These are phyloP conservation scores for Gossypium laxum DNA, from an alignment of 441 rosid genomes.

Conservation along the genomic window DNA sequence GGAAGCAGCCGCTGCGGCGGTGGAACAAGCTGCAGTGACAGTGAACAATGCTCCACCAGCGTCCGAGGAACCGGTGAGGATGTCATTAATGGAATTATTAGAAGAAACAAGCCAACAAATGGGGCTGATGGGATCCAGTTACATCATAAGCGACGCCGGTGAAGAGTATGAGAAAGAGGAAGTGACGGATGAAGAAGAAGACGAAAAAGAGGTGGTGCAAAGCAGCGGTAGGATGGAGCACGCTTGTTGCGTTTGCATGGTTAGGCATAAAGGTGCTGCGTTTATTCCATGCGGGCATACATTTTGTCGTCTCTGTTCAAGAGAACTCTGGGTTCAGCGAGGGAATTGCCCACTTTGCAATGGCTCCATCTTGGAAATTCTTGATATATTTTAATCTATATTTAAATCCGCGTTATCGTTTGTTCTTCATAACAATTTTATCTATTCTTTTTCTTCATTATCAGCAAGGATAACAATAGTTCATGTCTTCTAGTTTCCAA, in stretches of 20 bases:
- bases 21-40: conserved; percentile 18
- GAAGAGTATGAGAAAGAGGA: conserved; percentile 27
- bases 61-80: conserved; percentile 38
- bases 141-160: conserved; percentile 37
- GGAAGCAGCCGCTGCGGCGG: conserved; percentile 30
- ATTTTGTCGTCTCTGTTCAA: conserved; percentile 81
- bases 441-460: background rate
- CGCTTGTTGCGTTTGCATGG: conserved; percentile 89
- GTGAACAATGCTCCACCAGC: background rate
- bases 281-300: conserved; percentile 91
- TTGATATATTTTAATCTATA: conserved; percentile 50
- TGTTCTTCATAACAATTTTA: background rate
- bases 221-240: conserved; percentile 33
- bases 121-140: conserved; percentile 51
- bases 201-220: conserved; percentile 14
- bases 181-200: conserved; percentile 28
- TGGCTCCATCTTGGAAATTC: conserved; percentile 59
- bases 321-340: conserved; percentile 78
- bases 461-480: background rate
- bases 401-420: background rate
- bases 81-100: conserved; percentile 77
- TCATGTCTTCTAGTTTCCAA: background rate
- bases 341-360: conserved; percentile 88
- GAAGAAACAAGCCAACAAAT: conserved; percentile 66
- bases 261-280: conserved; percentile 85